These are phyloP conservation scores for Fusarium albidum DNA, from an alignment of 2,329 filamentous ascomycete species.

Conservation along the genomic window DNA sequence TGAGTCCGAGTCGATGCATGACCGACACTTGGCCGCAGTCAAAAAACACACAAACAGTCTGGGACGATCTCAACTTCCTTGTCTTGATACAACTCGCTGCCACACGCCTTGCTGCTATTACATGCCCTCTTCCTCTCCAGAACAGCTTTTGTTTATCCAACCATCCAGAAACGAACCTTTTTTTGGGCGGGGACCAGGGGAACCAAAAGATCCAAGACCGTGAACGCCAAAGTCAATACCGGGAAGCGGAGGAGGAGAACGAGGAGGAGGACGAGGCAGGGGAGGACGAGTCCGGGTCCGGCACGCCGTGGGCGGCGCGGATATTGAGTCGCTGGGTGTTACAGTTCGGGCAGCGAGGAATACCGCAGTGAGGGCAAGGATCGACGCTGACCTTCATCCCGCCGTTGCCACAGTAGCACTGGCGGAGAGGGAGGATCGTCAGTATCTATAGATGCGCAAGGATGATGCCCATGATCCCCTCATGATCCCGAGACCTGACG, in stretches of 20 bases:
- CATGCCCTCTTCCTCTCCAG: no score
- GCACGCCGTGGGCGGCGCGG: neutral
- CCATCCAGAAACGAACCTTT: neutral
- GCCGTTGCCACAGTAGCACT: slow-evolving; percentile 27
- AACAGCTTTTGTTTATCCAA: no score
- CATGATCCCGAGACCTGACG: no score
- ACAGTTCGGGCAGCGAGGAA: slow-evolving; percentile 23
- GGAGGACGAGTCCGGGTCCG: neutral
- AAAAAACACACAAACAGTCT: no score
- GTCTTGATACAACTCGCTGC: no score
- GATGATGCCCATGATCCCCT: neutral
- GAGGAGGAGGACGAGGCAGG: no score
- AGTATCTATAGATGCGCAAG: slow-evolving; percentile 7
- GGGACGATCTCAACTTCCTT: no score
- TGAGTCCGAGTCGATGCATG: no score
- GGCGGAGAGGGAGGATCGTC: neutral
- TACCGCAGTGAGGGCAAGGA: slow-evolving; percentile 22
- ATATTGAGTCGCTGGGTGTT: slow-evolving; percentile 16
- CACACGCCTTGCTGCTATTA: no score
- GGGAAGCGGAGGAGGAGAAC: neutral
- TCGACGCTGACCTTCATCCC: slow-evolving; percentile 26
- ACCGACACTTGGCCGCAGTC: neutral
- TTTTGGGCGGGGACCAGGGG: no score
- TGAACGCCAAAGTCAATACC: neutral
- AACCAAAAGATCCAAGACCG: no score